Percentiles rank a stretch among this genome's conserved stretches.
phyloP scores from a whole-genome alignment of 1,284 basidiomycete genomes.

The Mycena sp. region DNA sequence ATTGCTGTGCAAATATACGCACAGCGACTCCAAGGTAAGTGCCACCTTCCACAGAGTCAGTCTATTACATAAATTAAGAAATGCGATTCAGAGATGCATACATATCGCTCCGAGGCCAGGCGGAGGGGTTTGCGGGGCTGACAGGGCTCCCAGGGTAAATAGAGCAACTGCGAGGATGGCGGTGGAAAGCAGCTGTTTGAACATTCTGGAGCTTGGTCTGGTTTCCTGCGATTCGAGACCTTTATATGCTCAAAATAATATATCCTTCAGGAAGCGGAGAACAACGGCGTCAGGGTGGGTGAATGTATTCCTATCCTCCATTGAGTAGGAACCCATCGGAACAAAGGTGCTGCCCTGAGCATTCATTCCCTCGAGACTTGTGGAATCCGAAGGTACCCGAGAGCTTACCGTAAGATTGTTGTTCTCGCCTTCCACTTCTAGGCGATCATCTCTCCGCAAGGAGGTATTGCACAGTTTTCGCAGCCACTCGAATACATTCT shows the following conservation, averaged over 20 bases:
- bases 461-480: too few relatives aligned
- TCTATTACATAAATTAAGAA: too few relatives aligned
- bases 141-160: not conserved
- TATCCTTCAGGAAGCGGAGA: constrained; percentile 6
- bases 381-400: too few relatives aligned
- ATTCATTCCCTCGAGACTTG: too few relatives aligned
- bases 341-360: too few relatives aligned
- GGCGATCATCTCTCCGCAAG: too few relatives aligned
- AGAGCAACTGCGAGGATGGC: constrained; percentile 2
- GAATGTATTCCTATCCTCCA: not conserved
- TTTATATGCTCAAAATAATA: constrained; percentile 2
- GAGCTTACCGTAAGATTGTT: too few relatives aligned
- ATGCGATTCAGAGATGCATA: not conserved
- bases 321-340: not conserved
- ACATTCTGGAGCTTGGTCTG: not conserved
- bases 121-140: constrained; percentile 9
- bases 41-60: not conserved
- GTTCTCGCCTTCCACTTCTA: too few relatives aligned
- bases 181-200: constrained; percentile 8
- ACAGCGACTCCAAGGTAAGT: constrained; percentile 7
- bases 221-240: not conserved
- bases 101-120: constrained; percentile 2
- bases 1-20: not conserved
- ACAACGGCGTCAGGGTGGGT: not conserved
- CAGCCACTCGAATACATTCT: too few relatives aligned